Percentiles rank a stretch among this genome's conserved stretches.
These are phyloP conservation scores for Nidula microcarpa DNA, from an alignment of 768 basidiomycete species.

Conservation along the genomic window DNA sequence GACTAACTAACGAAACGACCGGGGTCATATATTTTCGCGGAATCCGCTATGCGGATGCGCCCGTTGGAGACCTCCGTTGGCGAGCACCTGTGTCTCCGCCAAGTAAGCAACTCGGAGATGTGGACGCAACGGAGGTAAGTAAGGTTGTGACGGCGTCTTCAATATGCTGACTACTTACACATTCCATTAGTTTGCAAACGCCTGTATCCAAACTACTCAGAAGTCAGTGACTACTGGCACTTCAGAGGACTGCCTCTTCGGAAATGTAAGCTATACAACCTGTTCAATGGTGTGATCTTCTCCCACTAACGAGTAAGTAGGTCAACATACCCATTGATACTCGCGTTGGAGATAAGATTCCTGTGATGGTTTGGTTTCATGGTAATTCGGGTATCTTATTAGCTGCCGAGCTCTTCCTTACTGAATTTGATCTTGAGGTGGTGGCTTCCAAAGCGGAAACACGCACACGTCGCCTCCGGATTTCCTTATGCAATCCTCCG, in stretches of 20 bases:
- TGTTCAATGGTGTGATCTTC: background rate
- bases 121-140: slow-evolving; percentile 30
- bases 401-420: background rate
- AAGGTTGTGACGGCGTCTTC: background rate
- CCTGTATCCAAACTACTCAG: slow-evolving; percentile 29
- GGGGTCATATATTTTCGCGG: slow-evolving; percentile 34
- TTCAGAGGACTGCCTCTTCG: slow-evolving; percentile 41
- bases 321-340: slow-evolving; percentile 28
- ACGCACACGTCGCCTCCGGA: slow-evolving; percentile 27
- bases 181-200: slow-evolving; percentile 23
- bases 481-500: slow-evolving; percentile 23
- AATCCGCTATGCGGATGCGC: slow-evolving; percentile 40
- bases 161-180: background rate
- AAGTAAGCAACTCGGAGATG: slow-evolving; percentile 26
- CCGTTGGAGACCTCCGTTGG: slow-evolving; percentile 37
- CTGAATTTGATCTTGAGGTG: slow-evolving; percentile 20
- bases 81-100: slow-evolving; percentile 35
- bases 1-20: slow-evolving; percentile 20
- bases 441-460: slow-evolving; percentile 35
- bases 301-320: slow-evolving; percentile 10
- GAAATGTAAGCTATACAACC: slow-evolving; percentile 25
- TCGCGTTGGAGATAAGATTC: slow-evolving; percentile 16
- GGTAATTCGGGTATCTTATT: slow-evolving; percentile 16
- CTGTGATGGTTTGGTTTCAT: slow-evolving; percentile 40
- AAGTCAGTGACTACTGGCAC: slow-evolving; percentile 20